These are phyloP conservation scores for Colletotrichum liriopes DNA, from an alignment of 2,329 filamentous ascomycete species.

Conservation along the genomic window DNA sequence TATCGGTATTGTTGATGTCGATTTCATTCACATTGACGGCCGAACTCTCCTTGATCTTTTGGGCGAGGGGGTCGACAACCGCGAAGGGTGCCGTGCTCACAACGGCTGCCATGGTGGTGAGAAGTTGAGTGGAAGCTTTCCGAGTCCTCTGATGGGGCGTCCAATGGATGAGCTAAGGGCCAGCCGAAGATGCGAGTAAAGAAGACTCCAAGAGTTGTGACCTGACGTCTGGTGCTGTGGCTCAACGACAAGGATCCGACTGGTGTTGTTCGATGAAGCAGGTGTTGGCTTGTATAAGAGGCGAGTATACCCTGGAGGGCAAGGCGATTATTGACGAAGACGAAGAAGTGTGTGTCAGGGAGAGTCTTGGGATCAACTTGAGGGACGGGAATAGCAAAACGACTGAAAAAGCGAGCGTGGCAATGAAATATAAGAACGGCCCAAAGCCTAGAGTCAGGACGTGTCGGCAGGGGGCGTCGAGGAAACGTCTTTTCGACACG, in stretches of 20 bases:
- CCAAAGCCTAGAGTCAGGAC: constrained; percentile 22
- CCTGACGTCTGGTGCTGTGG: not conserved
- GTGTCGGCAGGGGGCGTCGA: constrained; percentile 30
- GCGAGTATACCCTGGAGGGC: too few relatives aligned
- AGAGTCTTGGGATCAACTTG: not conserved
- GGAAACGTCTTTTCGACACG: constrained; percentile 43
- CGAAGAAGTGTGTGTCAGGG: not conserved
- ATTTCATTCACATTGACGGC: constrained; percentile 33
- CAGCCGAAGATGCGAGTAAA: not conserved
- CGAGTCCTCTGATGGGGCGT: not conserved
- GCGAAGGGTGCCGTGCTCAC: constrained; percentile 27
- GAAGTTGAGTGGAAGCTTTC: too few relatives aligned
- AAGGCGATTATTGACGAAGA: not conserved
- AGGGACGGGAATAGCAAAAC: not conserved
- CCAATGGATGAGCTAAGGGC: not conserved
- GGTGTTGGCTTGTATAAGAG: not conserved
- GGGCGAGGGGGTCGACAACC: constrained; percentile 31
- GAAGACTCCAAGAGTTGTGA: too few relatives aligned
- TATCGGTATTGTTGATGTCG: constrained; percentile 38
- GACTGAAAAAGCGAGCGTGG: constrained; percentile 2
- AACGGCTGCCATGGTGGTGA: constrained; percentile 27
- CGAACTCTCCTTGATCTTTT: constrained; percentile 30
- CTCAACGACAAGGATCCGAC: not conserved
- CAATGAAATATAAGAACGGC: constrained; percentile 27
- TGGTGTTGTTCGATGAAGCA: not conserved